Evolutionary conservation across 1,139 yeast genomes (phyloP).

Genomic region (Yamadazyma membranifaciens): DNA sequence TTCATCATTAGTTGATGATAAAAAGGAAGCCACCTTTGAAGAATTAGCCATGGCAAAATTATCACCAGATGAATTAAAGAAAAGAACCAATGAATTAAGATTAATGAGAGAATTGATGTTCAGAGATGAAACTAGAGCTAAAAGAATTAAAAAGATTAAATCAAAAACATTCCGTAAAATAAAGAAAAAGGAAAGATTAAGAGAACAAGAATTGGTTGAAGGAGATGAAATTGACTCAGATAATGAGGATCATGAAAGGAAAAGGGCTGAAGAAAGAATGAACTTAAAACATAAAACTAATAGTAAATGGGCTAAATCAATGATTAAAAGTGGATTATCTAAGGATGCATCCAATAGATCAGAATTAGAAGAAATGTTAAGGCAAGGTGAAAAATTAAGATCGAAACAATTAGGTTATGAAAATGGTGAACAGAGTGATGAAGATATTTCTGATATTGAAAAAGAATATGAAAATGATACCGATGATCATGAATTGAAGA

Average conservation of each 20-base stretch:
- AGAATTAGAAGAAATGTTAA: constrained; percentile 91
- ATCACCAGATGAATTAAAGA: constrained; percentile 74
- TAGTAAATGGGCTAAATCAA: constrained; percentile 85
- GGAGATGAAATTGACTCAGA: constrained; percentile 48
- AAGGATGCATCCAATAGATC: constrained; percentile 81
- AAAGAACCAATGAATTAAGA: constrained; percentile 79
- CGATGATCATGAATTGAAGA: constrained; percentile 29
- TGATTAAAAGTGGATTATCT: constrained; percentile 87
- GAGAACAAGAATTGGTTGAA: constrained; percentile 69
- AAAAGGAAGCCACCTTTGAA: constrained; percentile 79
- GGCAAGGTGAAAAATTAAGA: constrained; percentile 78
- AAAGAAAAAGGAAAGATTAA: constrained; percentile 78
- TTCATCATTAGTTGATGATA: constrained; percentile 71
- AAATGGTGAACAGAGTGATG: constrained; percentile 53
- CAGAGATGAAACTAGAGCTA: constrained; percentile 89
- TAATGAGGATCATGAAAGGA: constrained; percentile 65
- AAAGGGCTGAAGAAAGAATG: constrained; percentile 91
- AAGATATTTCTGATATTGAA: constrained; percentile 51
- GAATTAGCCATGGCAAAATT: constrained; percentile 81
- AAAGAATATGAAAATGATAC: constrained; percentile 38
- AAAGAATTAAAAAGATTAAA: constrained; percentile 88
- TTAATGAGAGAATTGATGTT: constrained; percentile 95
- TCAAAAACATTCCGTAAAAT: constrained; percentile 87
- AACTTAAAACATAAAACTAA: constrained; percentile 84
- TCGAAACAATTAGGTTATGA: constrained; percentile 70